Conservation (phyloP, 129 eudicot genomes). For the Logfia minima region DNA sequence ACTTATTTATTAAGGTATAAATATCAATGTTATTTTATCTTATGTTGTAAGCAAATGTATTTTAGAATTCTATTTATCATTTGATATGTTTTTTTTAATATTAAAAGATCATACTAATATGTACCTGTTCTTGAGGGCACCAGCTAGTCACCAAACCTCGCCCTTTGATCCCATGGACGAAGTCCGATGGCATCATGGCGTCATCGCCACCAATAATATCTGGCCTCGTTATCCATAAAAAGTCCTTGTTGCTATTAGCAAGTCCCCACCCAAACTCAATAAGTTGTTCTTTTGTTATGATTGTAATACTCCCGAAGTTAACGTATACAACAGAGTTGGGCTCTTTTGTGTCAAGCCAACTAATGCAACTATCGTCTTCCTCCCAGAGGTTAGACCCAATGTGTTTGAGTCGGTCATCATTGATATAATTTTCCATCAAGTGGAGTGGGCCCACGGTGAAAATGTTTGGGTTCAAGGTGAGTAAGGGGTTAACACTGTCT, state of each 20-base stretch:
- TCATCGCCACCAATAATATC: conserved; percentile 52
- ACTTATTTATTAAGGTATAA: no score
- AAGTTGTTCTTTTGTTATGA: conserved; percentile 49
- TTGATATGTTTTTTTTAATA: no score
- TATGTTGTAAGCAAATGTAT: no score
- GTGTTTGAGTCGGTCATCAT: conserved; percentile 23
- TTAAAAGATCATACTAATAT: no score
- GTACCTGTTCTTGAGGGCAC: conserved; percentile 45
- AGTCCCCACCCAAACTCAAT: conserved; percentile 73
- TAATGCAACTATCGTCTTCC: conserved; percentile 53
- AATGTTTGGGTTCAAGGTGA: conserved; percentile 20
- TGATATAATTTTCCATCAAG: conserved; percentile 35
- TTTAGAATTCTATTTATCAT: no score
- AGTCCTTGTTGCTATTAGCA: conserved; percentile 52
- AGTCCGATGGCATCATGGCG: conserved; percentile 51
- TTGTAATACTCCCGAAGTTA: conserved; percentile 35
- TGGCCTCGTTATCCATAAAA: conserved; percentile 63
- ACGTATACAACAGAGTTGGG: background rate
- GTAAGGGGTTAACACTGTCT: conserved; percentile 32
- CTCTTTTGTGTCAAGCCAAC: conserved; percentile 56
- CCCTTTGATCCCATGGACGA: conserved; percentile 33
- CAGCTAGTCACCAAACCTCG: conserved; percentile 56
- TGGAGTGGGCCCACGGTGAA: conserved; percentile 47
- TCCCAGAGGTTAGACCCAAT: conserved; percentile 50
- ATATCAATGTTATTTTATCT: no score